A percentile compares a stretch with the other conserved stretches of the same genome.
Evolutionary conservation across 345 rosid genomes (phyloP).

Genomic region (Euphorbia peplus): DNA sequence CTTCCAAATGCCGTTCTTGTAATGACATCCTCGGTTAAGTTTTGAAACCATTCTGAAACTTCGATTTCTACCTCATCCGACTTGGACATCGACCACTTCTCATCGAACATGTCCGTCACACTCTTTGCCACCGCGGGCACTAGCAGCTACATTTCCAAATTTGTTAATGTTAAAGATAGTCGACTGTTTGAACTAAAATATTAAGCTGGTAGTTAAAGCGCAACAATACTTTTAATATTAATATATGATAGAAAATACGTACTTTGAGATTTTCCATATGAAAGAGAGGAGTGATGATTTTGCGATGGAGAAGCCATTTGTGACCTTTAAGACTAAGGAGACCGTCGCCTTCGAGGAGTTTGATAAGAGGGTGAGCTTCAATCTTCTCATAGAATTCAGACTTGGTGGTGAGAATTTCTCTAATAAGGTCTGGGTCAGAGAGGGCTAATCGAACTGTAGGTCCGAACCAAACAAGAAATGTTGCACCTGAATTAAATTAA

Average conservation of each 20-base stretch:
- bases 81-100: conserved; percentile 31
- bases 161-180: too few species aligned
- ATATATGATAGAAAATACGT: too few species aligned
- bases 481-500: conserved; percentile 31
- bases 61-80: conserved; percentile 30
- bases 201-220: too few species aligned
- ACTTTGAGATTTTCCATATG: conserved; percentile 63
- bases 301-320: conserved; percentile 51
- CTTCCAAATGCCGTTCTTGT: conserved; percentile 60
- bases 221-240: too few species aligned
- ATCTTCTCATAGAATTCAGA: conserved; percentile 35
- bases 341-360: conserved; percentile 35
- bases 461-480: conserved; percentile 48
- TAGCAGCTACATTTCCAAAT: too few species aligned
- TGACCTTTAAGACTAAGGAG: conserved; percentile 39
- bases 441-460: conserved; percentile 40
- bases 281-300: conserved; percentile 54
- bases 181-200: too few species aligned
- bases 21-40: conserved; percentile 39
- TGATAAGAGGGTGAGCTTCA: conserved; percentile 25
- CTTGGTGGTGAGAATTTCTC: conserved; percentile 42
- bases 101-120: conserved; percentile 29
- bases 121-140: conserved; percentile 33
- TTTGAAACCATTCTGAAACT: conserved; percentile 34
- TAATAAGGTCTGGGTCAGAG: conserved; percentile 42